These are phyloP conservation scores for Thermochaetoides thermophila DNA, from an alignment of 495 filamentous ascomycete genomes.

Conservation along the genomic window DNA sequence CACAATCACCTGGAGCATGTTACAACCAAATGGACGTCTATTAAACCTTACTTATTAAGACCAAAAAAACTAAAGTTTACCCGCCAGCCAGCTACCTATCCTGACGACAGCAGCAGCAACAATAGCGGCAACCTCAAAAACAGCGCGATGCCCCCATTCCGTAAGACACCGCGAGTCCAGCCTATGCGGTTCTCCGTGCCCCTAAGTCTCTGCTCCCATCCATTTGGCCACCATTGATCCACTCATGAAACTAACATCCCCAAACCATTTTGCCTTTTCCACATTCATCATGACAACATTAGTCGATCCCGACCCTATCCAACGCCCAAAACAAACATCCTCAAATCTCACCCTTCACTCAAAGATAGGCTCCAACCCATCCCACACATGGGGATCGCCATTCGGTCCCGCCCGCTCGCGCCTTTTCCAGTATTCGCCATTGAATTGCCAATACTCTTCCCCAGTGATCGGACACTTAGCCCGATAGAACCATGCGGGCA, in stretches of 20 bases:
- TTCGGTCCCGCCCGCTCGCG: conserved; percentile 38
- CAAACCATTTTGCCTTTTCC: conserved; percentile 4
- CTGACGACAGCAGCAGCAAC: too few relatives aligned
- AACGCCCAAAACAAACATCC: conserved; percentile 8
- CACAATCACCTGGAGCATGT: too few relatives aligned
- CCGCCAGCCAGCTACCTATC: too few relatives aligned
- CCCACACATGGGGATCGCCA: conserved; percentile 31
- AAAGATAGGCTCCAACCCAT: conserved; percentile 36
- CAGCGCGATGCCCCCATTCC: too few relatives aligned
- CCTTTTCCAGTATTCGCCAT: conserved; percentile 72
- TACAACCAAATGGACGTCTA: too few relatives aligned
- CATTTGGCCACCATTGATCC: not conserved
- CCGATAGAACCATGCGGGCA: conserved; percentile 74
- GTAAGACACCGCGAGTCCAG: too few relatives aligned
- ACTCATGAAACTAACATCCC: not conserved
- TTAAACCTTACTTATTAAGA: too few relatives aligned
- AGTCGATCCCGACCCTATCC: not conserved
- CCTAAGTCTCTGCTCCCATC: not conserved
- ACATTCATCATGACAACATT: too few relatives aligned
- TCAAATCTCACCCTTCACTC: too few relatives aligned
- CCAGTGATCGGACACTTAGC: conserved; percentile 61
- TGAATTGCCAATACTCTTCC: conserved; percentile 81
- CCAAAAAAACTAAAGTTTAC: too few relatives aligned
- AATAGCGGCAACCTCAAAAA: too few relatives aligned
- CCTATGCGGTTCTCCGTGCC: too few relatives aligned